Conservation (phyloP, 2,329 filamentous ascomycete species). For the Phymatotrichopsis omnivora region DNA sequence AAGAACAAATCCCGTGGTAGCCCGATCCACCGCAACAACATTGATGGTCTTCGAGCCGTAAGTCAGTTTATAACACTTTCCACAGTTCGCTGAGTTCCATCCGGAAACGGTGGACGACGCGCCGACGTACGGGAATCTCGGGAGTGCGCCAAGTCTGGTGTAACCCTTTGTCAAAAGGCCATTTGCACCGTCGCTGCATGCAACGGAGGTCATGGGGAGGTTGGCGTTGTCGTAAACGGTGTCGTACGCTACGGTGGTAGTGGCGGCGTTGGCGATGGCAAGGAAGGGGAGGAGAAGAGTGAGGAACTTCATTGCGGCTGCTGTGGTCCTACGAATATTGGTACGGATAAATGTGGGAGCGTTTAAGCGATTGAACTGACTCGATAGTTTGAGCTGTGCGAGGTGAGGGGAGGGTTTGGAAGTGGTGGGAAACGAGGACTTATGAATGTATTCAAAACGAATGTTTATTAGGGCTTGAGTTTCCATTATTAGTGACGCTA, state of each 20-base stretch:
- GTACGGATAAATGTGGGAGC: no score
- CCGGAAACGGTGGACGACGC: conserved; percentile 44
- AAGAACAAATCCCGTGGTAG: conserved; percentile 41
- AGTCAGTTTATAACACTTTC: conserved; percentile 48
- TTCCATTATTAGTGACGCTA: no score
- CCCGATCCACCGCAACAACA: conserved; percentile 47
- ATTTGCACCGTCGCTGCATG: conserved; percentile 59
- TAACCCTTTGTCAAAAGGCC: conserved; percentile 55
- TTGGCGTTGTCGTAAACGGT: conserved; percentile 53
- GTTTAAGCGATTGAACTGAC: no score
- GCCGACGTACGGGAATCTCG: conserved; percentile 47
- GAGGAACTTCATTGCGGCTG: conserved; percentile 25
- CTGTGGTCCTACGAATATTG: no score
- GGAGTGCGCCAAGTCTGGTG: conserved; percentile 45
- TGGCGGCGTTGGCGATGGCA: conserved; percentile 11
- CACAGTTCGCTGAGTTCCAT: conserved; percentile 49
- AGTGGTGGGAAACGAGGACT: no score
- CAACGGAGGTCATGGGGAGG: conserved; percentile 47
- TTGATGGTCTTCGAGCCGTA: conserved; percentile 45
- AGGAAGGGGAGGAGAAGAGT: conserved; percentile 17
- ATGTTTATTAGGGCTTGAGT: no score
- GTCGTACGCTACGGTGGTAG: conserved; percentile 46
- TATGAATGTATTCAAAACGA: no score
- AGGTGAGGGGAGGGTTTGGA: no score
- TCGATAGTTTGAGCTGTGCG: no score